Base-by-base conservation (phyloP, 2,329 filamentous ascomycete genomes). In the Talaromyces pinophilus region DNA sequence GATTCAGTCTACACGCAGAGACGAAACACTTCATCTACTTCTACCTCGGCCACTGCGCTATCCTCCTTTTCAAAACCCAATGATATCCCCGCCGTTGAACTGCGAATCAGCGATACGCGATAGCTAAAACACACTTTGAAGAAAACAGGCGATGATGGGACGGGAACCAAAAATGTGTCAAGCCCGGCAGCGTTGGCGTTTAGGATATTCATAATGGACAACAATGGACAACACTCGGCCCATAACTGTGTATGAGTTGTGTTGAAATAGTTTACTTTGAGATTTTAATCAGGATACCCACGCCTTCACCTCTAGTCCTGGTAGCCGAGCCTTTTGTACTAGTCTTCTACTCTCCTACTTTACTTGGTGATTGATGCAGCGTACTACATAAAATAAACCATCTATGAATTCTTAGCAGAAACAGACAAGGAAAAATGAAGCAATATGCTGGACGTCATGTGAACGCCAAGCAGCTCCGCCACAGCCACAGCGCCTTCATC, bases 21-120 rank as follows among this genome's bases (percentile, higher is more conserved):
- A 98, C 95, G 33, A 98, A 98, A 84, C 95, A 99, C 82, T 99
- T 99, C 84, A 97, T 99, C 79, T 99, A 99, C 84, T 99, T 99
- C 84, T 99, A 99, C 84, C 90, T 99, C 67, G 95, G 95, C 64
- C 95, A 98, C 85, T 97, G 93, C 80, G 95, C 95, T 67, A 98
- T 99, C 77, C 87, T 99, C 65, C 89, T 99, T 63, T 99, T 98
- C 88, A 99, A 99, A 87, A 99, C 95, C 48, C 94, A 97, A 87
- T 98, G 74, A 72, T 69, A 50, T 44, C 78, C 25, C 35, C 17
- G 28, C 55, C 22, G 44, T 57, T 5, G 48, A 42, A 33, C 5
- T 54, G 10, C 63, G 48, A 60, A 52, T 22, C 46, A 13, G 59
- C 57, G 44, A 54, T 30, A 19, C 28, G 40, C 35, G 38, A 10